phyloP scores from a whole-genome alignment of 495 filamentous ascomycete genomes.

The Annulohypoxylon maeteangense region DNA sequence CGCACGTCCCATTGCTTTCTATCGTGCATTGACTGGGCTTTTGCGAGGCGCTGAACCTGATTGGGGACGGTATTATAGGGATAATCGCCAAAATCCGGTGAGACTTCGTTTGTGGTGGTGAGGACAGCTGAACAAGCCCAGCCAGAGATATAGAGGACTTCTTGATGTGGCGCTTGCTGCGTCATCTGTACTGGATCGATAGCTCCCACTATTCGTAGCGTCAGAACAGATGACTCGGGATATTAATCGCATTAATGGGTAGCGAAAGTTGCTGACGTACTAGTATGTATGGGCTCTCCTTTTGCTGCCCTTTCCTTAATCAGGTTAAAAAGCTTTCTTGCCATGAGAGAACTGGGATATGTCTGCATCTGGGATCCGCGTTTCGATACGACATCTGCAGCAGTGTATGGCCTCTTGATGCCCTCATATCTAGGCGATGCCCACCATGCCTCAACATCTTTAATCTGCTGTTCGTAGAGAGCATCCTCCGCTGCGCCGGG shows the following conservation, averaged over 20 bases:
- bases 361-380: slow-evolving; percentile 84
- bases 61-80: slow-evolving; percentile 99
- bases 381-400: slow-evolving; percentile 91
- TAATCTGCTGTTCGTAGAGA: slow-evolving; percentile 79
- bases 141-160: slow-evolving; percentile 93
- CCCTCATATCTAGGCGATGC: slow-evolving; percentile 80
- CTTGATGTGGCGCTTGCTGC: slow-evolving; percentile 94
- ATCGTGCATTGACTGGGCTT: slow-evolving; percentile 96
- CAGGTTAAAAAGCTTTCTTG: slow-evolving; percentile 90
- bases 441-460: slow-evolving; percentile 91
- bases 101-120: slow-evolving; percentile 95
- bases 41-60: slow-evolving; percentile 94
- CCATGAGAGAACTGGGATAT: slow-evolving; percentile 93
- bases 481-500: slow-evolving; percentile 81
- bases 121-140: slow-evolving; percentile 96
- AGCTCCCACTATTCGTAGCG: slow-evolving; percentile 77
- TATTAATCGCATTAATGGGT: not conserved
- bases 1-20: slow-evolving; percentile 91
- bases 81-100: slow-evolving; percentile 96
- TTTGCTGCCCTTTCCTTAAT: slow-evolving; percentile 77
- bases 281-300: slow-evolving; percentile 90
- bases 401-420: slow-evolving; percentile 90
- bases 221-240: not conserved
- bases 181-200: slow-evolving; percentile 99
- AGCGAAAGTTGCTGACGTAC: slow-evolving; percentile 56